Evolutionary conservation across 352 stramenopile species (phyloP).

Genomic region (Halophytophthora polymorphica): DNA sequence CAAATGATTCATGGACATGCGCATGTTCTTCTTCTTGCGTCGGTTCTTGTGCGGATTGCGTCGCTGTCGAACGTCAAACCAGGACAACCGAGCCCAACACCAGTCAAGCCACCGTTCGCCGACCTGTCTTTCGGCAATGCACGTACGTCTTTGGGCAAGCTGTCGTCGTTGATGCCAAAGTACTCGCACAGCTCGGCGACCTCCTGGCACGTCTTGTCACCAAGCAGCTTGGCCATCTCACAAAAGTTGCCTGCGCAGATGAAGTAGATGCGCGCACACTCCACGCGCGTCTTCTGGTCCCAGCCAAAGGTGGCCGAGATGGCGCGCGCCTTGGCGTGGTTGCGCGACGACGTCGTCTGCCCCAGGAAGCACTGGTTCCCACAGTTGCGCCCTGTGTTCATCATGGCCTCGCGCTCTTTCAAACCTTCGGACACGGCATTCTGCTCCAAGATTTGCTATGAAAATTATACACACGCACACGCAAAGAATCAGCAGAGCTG

Average conservation of each 20-base stretch:
- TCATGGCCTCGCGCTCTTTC: slow-evolving; percentile 36
- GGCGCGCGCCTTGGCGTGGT: slow-evolving; percentile 40
- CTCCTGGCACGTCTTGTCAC: slow-evolving; percentile 65
- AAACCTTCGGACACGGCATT: slow-evolving; percentile 48
- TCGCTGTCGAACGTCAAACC: slow-evolving; percentile 7
- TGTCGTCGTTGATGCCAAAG: slow-evolving; percentile 63
- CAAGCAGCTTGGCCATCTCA: slow-evolving; percentile 67
- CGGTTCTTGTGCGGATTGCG: slow-evolving; percentile 30
- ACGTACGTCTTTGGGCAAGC: slow-evolving; percentile 42
- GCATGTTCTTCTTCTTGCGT: slow-evolving; percentile 60
- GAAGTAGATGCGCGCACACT: slow-evolving; percentile 63
- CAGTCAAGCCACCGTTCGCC: background rate
- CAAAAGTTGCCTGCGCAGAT: slow-evolving; percentile 76
- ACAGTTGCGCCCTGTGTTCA: slow-evolving; percentile 65
- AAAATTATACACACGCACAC: slow-evolving; percentile 3
- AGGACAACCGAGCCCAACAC: background rate
- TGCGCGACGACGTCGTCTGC: slow-evolving; percentile 26
- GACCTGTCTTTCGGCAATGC: no score
- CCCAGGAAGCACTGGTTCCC: slow-evolving; percentile 76
- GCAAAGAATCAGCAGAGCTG: slow-evolving; percentile 3
- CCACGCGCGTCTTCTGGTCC: slow-evolving; percentile 35
- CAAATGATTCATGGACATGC: slow-evolving; percentile 61
- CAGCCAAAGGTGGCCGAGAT: slow-evolving; percentile 53
- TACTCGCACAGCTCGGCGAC: slow-evolving; percentile 72
- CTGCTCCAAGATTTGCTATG: slow-evolving; percentile 55